Base-by-base conservation (phyloP, 345 rosid species). In the Salix arbutifolia region DNA sequence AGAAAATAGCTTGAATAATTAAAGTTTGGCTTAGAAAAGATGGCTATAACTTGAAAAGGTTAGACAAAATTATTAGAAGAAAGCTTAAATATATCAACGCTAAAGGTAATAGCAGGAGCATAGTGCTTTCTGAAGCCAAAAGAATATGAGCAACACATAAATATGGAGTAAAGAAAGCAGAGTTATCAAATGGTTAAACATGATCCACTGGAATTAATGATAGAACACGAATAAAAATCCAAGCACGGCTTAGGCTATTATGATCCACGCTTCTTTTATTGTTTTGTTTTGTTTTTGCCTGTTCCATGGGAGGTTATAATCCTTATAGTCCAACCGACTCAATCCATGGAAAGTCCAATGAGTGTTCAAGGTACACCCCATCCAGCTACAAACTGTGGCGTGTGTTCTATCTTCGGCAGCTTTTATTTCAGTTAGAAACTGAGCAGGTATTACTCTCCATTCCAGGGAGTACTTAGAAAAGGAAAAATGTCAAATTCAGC, bases 401-500 rank as follows among this genome's bases (percentile, higher is more conserved):
- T 23, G 48, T 40, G 23, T 35, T 14, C 23, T 19, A 70, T 40
- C 14, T 48, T 16, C 0, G 8, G 8, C 38, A 70, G 40, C 17
- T 38, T 53, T 25, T 37, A 26, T 33, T 72, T 72, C 31, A 19
- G 50, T 72, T 71, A 72, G 75, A 56, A 56, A 35, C 75, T 52
- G 64, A 13, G 13, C 74, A 72, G 64, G 26, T 44, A 66, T 16
- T 12, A 69, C 28, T 19, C 69, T 6, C n/a, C 19, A 14, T 67
- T 42, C 37, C 35, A 13, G 16, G 25, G 42, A 67, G 18, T 60
- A 58, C 11, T 33, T 74, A 4, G 6, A 33, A 33, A 33, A 33
- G 37, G 37, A 33, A 33, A 33, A 33, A 33, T 33, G 37, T 19
- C 56, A 50, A n/a, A 68, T 33, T 9, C 23, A 53, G 8, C 25